Percentiles rank a stretch among this genome's conserved stretches.
Evolutionary conservation across 2,329 filamentous ascomycete species (phyloP).

Genomic region (Amphichorda felina): DNA sequence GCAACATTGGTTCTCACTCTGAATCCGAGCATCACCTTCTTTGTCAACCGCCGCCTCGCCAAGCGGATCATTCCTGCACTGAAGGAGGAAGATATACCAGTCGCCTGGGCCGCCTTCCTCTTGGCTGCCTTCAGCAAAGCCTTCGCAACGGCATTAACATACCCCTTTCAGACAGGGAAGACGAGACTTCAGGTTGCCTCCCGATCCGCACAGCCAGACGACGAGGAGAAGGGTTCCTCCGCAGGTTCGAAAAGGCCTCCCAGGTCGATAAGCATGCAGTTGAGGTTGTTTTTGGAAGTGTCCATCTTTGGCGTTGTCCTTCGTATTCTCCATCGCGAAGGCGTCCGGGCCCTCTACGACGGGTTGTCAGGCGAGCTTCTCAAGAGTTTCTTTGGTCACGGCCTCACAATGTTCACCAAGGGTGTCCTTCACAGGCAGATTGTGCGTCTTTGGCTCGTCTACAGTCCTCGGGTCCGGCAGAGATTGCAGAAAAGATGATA

Average conservation of each 20-base stretch:
- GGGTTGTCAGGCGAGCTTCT: slow-evolving; percentile 66
- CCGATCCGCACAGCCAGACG: neutral
- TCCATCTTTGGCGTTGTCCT: slow-evolving; percentile 55
- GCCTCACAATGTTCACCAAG: slow-evolving; percentile 79
- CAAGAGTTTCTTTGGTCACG: slow-evolving; percentile 77
- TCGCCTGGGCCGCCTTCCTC: slow-evolving; percentile 29
- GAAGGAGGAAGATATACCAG: slow-evolving; percentile 26
- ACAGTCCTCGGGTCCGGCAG: slow-evolving; percentile 14
- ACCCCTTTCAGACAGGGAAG: slow-evolving; percentile 81
- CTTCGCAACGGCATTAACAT: slow-evolving; percentile 63
- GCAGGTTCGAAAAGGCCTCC: slow-evolving; percentile 4
- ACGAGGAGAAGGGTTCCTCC: slow-evolving; percentile 1
- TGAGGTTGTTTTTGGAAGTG: slow-evolving; percentile 15
- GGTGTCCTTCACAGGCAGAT: slow-evolving; percentile 63
- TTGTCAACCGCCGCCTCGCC: slow-evolving; percentile 64
- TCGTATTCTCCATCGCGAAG: slow-evolving; percentile 49
- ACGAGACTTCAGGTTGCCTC: slow-evolving; percentile 56
- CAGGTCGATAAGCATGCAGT: slow-evolving; percentile 5
- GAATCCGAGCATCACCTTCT: slow-evolving; percentile 79
- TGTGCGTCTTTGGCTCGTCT: slow-evolving; percentile 57
- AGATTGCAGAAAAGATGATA: slow-evolving; percentile 2
- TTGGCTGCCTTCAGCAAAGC: slow-evolving; percentile 69
- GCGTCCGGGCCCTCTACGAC: slow-evolving; percentile 58
- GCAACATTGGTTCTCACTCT: slow-evolving; percentile 69
- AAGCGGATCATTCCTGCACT: slow-evolving; percentile 40